Conservation (phyloP, 352 stramenopile genomes). For the Pythium sukuiense region DNA sequence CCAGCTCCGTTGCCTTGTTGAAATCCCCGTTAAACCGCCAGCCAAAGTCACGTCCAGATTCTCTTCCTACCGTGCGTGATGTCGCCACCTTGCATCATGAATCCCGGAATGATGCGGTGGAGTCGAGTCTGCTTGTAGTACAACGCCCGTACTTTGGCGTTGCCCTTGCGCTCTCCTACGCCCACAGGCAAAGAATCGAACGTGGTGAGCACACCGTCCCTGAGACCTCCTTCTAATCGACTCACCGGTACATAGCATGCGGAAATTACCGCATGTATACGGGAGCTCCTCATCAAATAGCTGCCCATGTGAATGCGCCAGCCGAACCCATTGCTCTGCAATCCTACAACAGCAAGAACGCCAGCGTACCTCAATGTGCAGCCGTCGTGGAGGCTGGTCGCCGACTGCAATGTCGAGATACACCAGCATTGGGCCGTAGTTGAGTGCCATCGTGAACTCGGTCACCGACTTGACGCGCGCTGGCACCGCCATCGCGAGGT, state of each 20-base stretch:
- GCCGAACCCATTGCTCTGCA: background rate
- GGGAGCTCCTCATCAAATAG: constrained; percentile 77
- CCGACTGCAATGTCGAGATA: constrained; percentile 64
- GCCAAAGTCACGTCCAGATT: background rate
- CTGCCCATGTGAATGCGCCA: constrained; percentile 24
- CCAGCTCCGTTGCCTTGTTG: constrained; percentile 87
- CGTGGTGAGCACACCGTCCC: background rate
- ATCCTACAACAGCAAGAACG: background rate
- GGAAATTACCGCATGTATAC: constrained; percentile 66
- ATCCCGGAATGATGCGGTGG: constrained; percentile 98
- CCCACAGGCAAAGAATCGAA: background rate
- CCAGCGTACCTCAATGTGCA: constrained; percentile 60
- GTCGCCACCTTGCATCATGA: constrained; percentile 98
- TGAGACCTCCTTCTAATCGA: background rate
- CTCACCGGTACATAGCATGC: constrained; percentile 64
- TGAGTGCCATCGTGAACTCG: constrained; percentile 44
- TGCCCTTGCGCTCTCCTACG: constrained; percentile 46
- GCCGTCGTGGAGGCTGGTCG: constrained; percentile 45
- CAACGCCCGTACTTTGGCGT: constrained; percentile 43
- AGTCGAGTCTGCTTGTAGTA: constrained; percentile 96
- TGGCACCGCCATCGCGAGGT: constrained; percentile 41
- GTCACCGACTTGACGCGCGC: constrained; percentile 44
- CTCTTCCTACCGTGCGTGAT: constrained; percentile 72
- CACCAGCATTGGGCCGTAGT: constrained; percentile 48
- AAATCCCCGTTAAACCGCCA: background rate